These are phyloP conservation scores for Orbilia javanica DNA, from an alignment of 2,329 filamentous ascomycete genomes.

Conservation along the genomic window DNA sequence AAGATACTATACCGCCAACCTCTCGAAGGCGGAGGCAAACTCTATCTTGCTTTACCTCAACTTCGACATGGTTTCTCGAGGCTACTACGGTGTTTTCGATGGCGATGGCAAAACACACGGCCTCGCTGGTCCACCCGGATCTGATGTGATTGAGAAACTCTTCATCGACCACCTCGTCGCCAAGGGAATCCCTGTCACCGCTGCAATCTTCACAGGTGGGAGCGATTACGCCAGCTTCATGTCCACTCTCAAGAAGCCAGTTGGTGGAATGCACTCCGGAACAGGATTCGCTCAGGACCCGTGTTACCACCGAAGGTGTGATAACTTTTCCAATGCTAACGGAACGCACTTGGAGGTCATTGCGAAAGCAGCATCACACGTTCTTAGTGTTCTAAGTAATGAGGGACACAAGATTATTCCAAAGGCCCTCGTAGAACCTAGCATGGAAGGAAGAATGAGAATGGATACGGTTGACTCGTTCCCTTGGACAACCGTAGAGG, in stretches of 20 bases:
- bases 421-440: slow-evolving; percentile 9
- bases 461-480: slow-evolving; percentile 25
- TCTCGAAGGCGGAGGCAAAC: slow-evolving; percentile 55
- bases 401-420: slow-evolving; percentile 64
- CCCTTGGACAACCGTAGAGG: slow-evolving; percentile 44
- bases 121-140: slow-evolving; percentile 62
- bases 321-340: slow-evolving; percentile 64
- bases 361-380: slow-evolving; percentile 64
- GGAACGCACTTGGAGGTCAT: slow-evolving; percentile 63
- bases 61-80: slow-evolving; percentile 65
- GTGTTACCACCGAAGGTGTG: slow-evolving; percentile 65
- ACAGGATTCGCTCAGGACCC: slow-evolving; percentile 62
- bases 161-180: slow-evolving; percentile 63
- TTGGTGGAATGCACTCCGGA: slow-evolving; percentile 65
- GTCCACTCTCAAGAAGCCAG: slow-evolving; percentile 64
- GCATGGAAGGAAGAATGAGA: slow-evolving; percentile 17
- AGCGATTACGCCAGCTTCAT: slow-evolving; percentile 64
- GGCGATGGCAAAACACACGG: slow-evolving; percentile 63
- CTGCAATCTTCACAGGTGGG: slow-evolving; percentile 63
- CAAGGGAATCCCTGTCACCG: slow-evolving; percentile 61
- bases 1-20: slow-evolving; percentile 63
- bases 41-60: slow-evolving; percentile 64
- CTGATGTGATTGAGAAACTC: slow-evolving; percentile 64
- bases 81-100: slow-evolving; percentile 64
- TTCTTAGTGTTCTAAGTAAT: slow-evolving; percentile 63